Evolutionary conservation across 495 filamentous ascomycete species (phyloP).

Genomic region (Penicillium verhagenii): DNA sequence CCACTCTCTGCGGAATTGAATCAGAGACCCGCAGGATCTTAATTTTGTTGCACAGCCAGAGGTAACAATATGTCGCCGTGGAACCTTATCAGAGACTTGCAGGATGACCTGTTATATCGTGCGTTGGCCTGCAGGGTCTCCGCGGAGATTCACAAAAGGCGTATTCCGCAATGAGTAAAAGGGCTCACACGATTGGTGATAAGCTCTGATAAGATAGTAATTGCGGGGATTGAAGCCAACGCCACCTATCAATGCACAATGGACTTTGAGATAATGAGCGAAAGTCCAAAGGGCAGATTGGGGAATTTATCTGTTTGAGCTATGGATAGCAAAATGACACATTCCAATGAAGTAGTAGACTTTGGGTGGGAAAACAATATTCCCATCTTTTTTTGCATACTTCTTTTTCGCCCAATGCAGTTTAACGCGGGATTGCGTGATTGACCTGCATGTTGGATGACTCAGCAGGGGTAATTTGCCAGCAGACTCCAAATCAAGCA

Average conservation of each 20-base stretch:
- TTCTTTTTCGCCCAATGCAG: constrained; percentile 14
- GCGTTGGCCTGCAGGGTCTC: constrained; percentile 14
- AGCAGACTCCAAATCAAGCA: background rate
- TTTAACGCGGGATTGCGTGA: constrained; percentile 25
- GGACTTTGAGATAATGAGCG: background rate
- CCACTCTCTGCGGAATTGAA: constrained; percentile 1
- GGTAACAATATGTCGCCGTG: background rate
- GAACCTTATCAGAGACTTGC: background rate
- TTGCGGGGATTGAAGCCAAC: background rate
- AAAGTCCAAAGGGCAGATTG: background rate
- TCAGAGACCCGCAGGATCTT: background rate
- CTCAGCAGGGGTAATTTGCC: constrained; percentile 8
- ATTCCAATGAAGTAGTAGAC: background rate
- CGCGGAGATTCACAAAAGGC: constrained; percentile 30
- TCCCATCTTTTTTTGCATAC: constrained; percentile 15
- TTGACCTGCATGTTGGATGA: constrained; percentile 11
- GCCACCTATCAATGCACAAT: background rate
- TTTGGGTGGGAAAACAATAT: background rate
- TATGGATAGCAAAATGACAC: background rate
- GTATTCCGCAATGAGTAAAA: constrained; percentile 26
- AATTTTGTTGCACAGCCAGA: background rate
- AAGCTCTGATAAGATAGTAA: constrained; percentile 23
- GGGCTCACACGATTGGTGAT: constrained; percentile 26
- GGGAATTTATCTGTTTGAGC: background rate
- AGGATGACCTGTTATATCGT: background rate